Conservation (phyloP, 2,329 filamentous ascomycete genomes). For the Claviceps digitariae region DNA sequence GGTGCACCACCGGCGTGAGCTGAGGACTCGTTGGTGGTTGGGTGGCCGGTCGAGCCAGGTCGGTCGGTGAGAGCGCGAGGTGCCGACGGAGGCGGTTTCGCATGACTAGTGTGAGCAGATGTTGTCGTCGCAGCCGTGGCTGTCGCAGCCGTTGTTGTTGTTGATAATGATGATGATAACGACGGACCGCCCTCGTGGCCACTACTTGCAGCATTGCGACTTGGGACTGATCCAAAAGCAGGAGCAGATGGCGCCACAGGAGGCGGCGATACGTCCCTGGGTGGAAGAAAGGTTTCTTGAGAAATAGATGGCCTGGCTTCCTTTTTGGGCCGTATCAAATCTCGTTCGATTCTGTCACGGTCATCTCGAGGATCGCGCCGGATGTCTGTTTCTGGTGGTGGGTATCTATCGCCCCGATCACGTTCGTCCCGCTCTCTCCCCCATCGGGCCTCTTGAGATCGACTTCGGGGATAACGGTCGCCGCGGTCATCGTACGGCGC, state of each 20-base stretch:
- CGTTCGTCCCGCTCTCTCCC: slow-evolving; percentile 42
- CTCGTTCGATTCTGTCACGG: slow-evolving; percentile 30
- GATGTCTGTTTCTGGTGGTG: slow-evolving; percentile 22
- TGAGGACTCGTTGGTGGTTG: slow-evolving; percentile 9
- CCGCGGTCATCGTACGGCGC: slow-evolving; percentile 46
- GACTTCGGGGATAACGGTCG: slow-evolving; percentile 49
- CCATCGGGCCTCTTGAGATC: slow-evolving; percentile 52
- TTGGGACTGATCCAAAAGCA: slow-evolving; percentile 42
- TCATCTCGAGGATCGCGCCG: slow-evolving; percentile 34
- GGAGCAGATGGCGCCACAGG: slow-evolving; percentile 44
- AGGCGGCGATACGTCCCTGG: slow-evolving; percentile 42
- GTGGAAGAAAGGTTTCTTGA: slow-evolving; percentile 32
- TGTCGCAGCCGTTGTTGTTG: not conserved
- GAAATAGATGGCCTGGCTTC: slow-evolving; percentile 33
- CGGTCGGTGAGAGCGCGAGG: slow-evolving; percentile 40
- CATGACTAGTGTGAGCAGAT: not conserved
- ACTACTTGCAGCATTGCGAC: slow-evolving; percentile 22
- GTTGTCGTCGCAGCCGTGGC: not conserved
- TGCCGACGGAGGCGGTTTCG: slow-evolving; percentile 38
- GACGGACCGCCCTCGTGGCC: slow-evolving; percentile 13
- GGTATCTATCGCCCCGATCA: slow-evolving; percentile 30
- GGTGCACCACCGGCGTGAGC: slow-evolving; percentile 28
- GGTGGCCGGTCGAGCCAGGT: slow-evolving; percentile 28
- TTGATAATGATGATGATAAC: not conserved
- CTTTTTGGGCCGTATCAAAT: slow-evolving; percentile 34